phyloP scores from a whole-genome alignment of 2,329 filamentous ascomycete species.

The Colletotrichum ledebouriae region DNA sequence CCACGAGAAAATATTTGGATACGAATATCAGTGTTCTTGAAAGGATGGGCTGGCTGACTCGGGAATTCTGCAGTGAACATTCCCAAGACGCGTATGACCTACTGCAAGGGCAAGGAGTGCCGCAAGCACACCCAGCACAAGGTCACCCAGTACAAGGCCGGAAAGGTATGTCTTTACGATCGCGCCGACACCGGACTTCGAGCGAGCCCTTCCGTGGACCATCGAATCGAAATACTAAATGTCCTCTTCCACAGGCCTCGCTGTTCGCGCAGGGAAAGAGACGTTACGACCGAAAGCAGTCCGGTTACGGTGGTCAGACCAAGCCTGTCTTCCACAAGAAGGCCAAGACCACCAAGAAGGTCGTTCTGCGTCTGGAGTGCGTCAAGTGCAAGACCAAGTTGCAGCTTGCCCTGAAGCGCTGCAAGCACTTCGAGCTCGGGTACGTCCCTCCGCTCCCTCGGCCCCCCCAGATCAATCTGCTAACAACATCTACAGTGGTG shows the following conservation, averaged over 20 bases:
- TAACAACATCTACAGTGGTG: constrained; percentile 76
- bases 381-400: constrained; percentile 98
- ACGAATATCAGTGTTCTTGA: constrained; percentile 7
- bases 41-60: constrained; percentile 48
- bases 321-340: constrained; percentile 99
- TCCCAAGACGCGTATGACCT: constrained; percentile 97
- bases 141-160: constrained; percentile 97
- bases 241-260: constrained; percentile 73
- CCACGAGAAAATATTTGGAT: constrained; percentile 12
- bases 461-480: constrained; percentile 5
- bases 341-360: constrained; percentile 99
- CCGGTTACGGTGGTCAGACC: constrained; percentile 99
- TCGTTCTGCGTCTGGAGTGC: constrained; percentile 98
- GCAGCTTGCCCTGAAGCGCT: constrained; percentile 98
- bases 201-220: constrained; percentile 1
- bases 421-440: constrained; percentile 99
- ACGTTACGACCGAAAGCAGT: constrained; percentile 99
- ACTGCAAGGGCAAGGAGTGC: constrained; percentile 97
- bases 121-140: constrained; percentile 92
- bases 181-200: constrained; percentile 40
- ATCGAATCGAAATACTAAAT: constrained; percentile 15
- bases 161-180: constrained; percentile 72
- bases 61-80: constrained; percentile 83
- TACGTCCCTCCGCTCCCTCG: constrained; percentile 58
- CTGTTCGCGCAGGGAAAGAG: constrained; percentile 99